These are phyloP conservation scores for Ascosphaera apis DNA, from an alignment of 2,329 filamentous ascomycete genomes.

Conservation along the genomic window DNA sequence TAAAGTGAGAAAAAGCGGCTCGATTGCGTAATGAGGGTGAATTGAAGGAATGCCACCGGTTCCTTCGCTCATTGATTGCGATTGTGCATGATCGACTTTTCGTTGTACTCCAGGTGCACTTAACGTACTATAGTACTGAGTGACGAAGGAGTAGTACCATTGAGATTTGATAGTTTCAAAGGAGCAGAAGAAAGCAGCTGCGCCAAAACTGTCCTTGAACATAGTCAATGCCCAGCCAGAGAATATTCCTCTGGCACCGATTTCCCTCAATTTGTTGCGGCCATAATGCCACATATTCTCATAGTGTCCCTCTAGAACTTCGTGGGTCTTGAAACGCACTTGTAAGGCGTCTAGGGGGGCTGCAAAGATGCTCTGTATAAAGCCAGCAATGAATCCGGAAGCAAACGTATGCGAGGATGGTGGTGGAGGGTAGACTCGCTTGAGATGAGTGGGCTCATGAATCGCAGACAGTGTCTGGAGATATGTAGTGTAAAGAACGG, in stretches of 20 bases:
- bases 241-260: conserved; percentile 37
- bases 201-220: conserved; percentile 36
- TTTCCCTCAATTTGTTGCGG: conserved; percentile 31
- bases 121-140: conserved; percentile 30
- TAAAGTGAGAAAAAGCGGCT: conserved; percentile 36
- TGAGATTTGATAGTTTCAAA: conserved; percentile 43
- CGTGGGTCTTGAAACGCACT: conserved; percentile 34
- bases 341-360: conserved; percentile 41
- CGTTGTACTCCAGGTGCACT: no score
- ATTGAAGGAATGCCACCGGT: conserved; percentile 23
- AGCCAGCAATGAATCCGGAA: conserved; percentile 35
- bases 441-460: conserved; percentile 33
- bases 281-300: conserved; percentile 42
- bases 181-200: conserved; percentile 36
- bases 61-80: conserved; percentile 8
- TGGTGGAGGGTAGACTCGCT: conserved; percentile 37
- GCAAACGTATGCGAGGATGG: conserved; percentile 29
- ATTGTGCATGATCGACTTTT: conserved; percentile 3
- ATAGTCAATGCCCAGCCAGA: conserved; percentile 38
- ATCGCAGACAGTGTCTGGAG: conserved; percentile 34
- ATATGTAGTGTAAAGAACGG: conserved; percentile 40
- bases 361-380: conserved; percentile 36
- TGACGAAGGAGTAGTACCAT: conserved; percentile 36
- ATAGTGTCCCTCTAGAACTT: conserved; percentile 35
- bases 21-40: conserved; percentile 38